Evolutionary conservation across 768 basidiomycete genomes (phyloP).

Genomic region (Cubamyces sp.): DNA sequence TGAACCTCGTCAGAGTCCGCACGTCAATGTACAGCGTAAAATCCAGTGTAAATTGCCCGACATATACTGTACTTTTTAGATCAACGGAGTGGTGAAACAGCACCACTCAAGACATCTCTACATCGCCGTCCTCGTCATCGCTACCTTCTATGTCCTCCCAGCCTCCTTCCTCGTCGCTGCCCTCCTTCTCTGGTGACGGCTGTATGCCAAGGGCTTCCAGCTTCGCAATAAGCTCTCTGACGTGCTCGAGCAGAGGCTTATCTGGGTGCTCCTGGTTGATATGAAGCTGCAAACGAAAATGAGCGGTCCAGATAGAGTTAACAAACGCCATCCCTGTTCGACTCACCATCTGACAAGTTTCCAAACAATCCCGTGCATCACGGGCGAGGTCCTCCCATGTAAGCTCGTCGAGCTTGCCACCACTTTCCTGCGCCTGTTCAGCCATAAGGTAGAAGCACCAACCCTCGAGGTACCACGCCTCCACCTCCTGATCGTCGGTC

Average conservation of each 20-base stretch:
- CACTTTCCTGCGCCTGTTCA: slow-evolving; percentile 65
- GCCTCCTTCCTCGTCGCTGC: slow-evolving; percentile 53
- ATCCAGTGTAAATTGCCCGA: slow-evolving; percentile 1
- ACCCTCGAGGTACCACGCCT: slow-evolving; percentile 94
- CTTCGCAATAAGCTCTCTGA: slow-evolving; percentile 68
- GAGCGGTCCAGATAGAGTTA: neutral
- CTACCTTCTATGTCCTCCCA: slow-evolving; percentile 68
- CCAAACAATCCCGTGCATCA: slow-evolving; percentile 79
- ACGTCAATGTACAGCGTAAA: neutral
- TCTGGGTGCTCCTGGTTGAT: slow-evolving; percentile 75
- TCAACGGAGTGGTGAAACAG: neutral
- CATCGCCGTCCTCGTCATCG: slow-evolving; percentile 50
- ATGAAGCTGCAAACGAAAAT: slow-evolving; percentile 56
- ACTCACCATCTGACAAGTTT: slow-evolving; percentile 79
- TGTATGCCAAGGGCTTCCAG: slow-evolving; percentile 70
- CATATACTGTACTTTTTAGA: slow-evolving; percentile 13
- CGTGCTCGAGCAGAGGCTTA: slow-evolving; percentile 74
- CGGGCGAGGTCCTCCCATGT: slow-evolving; percentile 79
- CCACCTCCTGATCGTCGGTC: slow-evolving; percentile 82
- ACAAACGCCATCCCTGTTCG: neutral
- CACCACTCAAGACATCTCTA: slow-evolving; percentile 44
- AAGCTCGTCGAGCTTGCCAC: slow-evolving; percentile 48
- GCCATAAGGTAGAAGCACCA: slow-evolving; percentile 91
- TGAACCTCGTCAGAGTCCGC: too few relatives aligned
- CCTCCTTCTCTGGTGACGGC: slow-evolving; percentile 61